Evolutionary conservation across 2,329 filamentous ascomycete species (phyloP).

Genomic region (Ophiocordyceps robertsii): DNA sequence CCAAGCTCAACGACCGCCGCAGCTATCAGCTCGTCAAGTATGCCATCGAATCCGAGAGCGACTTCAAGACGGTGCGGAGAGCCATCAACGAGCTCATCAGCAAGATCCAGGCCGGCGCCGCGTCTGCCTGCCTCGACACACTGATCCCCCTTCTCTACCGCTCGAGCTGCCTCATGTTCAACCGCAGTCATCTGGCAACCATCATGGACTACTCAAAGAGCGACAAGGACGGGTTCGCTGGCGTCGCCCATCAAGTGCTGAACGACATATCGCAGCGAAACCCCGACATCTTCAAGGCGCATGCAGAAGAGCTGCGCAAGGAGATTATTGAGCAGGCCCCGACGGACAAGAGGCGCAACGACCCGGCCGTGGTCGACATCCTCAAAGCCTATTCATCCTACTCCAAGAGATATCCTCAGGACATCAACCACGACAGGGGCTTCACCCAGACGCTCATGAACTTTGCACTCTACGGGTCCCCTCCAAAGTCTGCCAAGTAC

Average conservation of each 20-base stretch:
- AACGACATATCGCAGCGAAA: conserved; percentile 85
- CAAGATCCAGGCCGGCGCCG: conserved; percentile 56
- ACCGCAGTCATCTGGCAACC: conserved; percentile 81
- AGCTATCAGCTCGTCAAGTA: conserved; percentile 83
- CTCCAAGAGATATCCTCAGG: conserved; percentile 69
- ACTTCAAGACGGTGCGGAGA: conserved; percentile 82
- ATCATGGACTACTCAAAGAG: conserved; percentile 81
- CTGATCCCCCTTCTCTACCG: conserved; percentile 73
- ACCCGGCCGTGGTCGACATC: conserved; percentile 69
- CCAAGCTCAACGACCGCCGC: conserved; percentile 78
- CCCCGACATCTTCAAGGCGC: conserved; percentile 82
- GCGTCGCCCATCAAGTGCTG: conserved; percentile 74
- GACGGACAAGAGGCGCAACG: conserved; percentile 51
- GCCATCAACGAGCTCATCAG: conserved; percentile 84
- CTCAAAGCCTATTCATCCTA: conserved; percentile 91
- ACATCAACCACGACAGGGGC: conserved; percentile 69
- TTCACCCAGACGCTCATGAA: conserved; percentile 70
- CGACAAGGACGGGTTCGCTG: conserved; percentile 64
- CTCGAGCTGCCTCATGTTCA: conserved; percentile 75
- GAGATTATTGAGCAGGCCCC: conserved; percentile 73
- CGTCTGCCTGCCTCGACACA: conserved; percentile 59
- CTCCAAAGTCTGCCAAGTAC: conserved; percentile 79
- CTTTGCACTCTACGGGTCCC: conserved; percentile 72
- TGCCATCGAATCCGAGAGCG: conserved; percentile 70
- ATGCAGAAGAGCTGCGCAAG: conserved; percentile 83